Percentiles rank a stretch among this genome's conserved stretches.
These are phyloP conservation scores for Gossypium schwendimanii DNA, from an alignment of 441 rosid genomes.

Conservation along the genomic window DNA sequence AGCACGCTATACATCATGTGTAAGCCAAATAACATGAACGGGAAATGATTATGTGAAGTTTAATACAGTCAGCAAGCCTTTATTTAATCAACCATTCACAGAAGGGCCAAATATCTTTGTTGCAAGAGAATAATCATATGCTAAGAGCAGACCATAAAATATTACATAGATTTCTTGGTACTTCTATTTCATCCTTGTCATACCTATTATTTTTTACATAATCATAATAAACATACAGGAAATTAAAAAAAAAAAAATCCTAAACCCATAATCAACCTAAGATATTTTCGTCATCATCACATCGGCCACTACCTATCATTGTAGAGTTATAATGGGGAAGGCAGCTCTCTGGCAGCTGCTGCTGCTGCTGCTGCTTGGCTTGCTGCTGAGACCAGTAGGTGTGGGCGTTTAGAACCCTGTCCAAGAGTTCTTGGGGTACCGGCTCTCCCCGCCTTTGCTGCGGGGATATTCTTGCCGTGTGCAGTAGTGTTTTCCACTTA, in stretches of 20 bases:
- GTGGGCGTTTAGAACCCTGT: slow-evolving; percentile 79
- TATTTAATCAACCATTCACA: slow-evolving; percentile 41
- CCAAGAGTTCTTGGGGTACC: slow-evolving; percentile 89
- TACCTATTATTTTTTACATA: slow-evolving; percentile 12
- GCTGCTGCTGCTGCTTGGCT: slow-evolving; percentile 47
- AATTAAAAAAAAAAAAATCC: not conserved
- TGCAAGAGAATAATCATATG: too few relatives aligned
- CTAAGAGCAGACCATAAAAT: slow-evolving; percentile 13
- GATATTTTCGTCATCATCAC: not conserved
- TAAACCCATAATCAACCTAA: slow-evolving; percentile 9
- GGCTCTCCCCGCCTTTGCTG: slow-evolving; percentile 99
- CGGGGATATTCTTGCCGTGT: slow-evolving; percentile 91
- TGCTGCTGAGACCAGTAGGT: slow-evolving; percentile 89
- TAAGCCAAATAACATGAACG: not conserved
- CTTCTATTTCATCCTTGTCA: too few relatives aligned
- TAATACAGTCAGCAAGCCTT: slow-evolving; percentile 26
- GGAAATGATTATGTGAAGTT: not conserved
- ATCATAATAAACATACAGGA: slow-evolving; percentile 24
- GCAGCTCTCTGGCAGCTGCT: slow-evolving; percentile 22
- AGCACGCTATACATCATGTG: too few relatives aligned
- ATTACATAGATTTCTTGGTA: slow-evolving; percentile 21
- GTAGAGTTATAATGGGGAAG: slow-evolving; percentile 25
- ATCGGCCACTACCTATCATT: not conserved
- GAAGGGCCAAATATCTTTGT: slow-evolving; percentile 19
- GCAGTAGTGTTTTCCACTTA: slow-evolving; percentile 97